These are phyloP conservation scores for Anacardium occidentale DNA, from an alignment of 345 rosid species.

Conservation along the genomic window DNA sequence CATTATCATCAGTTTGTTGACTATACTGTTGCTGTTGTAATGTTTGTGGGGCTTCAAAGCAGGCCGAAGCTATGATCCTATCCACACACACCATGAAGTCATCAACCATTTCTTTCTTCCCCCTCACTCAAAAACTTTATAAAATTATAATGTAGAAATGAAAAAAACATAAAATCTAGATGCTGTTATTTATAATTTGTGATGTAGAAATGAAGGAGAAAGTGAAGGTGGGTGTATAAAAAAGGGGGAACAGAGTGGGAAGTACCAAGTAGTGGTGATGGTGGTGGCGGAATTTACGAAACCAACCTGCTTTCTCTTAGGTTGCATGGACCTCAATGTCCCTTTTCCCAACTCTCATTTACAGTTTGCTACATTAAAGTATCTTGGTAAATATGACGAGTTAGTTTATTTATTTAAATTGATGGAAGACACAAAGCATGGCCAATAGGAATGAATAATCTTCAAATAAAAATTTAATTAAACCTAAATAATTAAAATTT, in stretches of 20 bases:
- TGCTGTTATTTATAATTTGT: no score
- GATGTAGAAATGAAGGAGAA: not conserved
- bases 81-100: slow-evolving; percentile 49
- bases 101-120: slow-evolving; percentile 34
- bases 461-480: no score
- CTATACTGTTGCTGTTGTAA: not conserved
- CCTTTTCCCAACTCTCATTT: not conserved
- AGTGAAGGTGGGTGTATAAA: not conserved
- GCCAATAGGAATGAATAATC: no score
- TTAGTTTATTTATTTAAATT: no score
- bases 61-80: slow-evolving; percentile 37
- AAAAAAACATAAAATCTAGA: no score
- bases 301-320: slow-evolving; percentile 12
- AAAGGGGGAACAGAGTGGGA: not conserved
- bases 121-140: no score
- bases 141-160: no score
- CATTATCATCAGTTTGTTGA: not conserved
- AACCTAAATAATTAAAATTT: no score
- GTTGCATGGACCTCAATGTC: slow-evolving; percentile 16
- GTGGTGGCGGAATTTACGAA: slow-evolving; percentile 38
- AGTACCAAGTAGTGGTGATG: not conserved
- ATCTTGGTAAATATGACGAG: no score
- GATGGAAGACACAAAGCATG: no score
- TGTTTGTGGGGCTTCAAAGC: slow-evolving; percentile 25
- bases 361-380: no score